phyloP scores from a whole-genome alignment of 2,329 filamentous ascomycete species.

The Tolypocladium ophioglossoides region DNA sequence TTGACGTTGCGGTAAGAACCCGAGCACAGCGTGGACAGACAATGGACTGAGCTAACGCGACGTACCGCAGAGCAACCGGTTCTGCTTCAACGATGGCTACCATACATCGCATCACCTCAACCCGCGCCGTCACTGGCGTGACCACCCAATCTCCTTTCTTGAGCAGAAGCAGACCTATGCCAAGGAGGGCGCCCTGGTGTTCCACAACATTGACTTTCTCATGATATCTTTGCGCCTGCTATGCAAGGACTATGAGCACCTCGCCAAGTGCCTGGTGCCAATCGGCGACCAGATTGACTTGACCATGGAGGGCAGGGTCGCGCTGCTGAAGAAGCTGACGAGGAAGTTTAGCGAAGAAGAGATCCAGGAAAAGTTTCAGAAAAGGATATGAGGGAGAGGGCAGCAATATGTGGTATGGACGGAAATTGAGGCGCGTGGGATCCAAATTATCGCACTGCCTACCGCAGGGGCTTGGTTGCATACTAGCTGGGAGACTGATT shows the following conservation, averaged over 20 bases:
- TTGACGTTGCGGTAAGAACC: slow-evolving; percentile 61
- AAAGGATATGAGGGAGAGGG: not conserved
- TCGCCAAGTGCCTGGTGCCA: slow-evolving; percentile 62
- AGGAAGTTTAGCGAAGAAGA: slow-evolving; percentile 54
- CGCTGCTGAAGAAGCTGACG: slow-evolving; percentile 56
- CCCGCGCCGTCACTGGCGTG: slow-evolving; percentile 69
- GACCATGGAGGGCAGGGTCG: slow-evolving; percentile 51
- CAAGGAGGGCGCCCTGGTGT: slow-evolving; percentile 59
- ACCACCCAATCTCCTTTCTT: slow-evolving; percentile 65
- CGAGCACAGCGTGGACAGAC: too few species aligned
- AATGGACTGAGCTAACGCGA: not conserved
- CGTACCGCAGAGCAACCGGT: slow-evolving; percentile 56
- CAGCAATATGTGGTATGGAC: not conserved
- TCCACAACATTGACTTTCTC: slow-evolving; percentile 72
- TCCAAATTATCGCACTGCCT: too few species aligned
- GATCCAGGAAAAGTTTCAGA: slow-evolving; percentile 44
- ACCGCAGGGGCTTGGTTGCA: too few species aligned
- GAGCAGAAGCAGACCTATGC: slow-evolving; percentile 58
- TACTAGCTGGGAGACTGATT: not conserved
- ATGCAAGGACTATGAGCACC: slow-evolving; percentile 58
- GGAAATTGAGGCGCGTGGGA: not conserved
- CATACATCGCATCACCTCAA: slow-evolving; percentile 76
- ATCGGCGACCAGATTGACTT: slow-evolving; percentile 61
- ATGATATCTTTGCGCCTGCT: slow-evolving; percentile 62
- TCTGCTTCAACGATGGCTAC: slow-evolving; percentile 76